Evolutionary conservation across 805 yeast species (phyloP), one percentile per base, ranked within the genome.

Genomic region (Hanseniaspora pseudoguilliermondii): DNA sequence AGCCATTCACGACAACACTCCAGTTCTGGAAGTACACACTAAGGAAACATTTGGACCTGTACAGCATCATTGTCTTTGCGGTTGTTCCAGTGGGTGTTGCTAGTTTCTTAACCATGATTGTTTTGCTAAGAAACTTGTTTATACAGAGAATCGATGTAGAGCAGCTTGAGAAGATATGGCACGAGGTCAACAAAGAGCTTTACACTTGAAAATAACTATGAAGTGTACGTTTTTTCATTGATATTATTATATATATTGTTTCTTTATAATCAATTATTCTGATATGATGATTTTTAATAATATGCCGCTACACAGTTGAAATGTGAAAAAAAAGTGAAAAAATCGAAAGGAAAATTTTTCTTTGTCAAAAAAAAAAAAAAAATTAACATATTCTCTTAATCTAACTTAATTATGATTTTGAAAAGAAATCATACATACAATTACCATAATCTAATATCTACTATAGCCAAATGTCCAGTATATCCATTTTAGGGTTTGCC

Each of bases 1-100:
- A 68, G 57, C 76, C 80, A 11, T 58, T 57, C 18, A 59, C 58
- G 1, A 55, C 55, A 11, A 49, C 58, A 8, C 36, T 55, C 4
- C 58, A 58, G 32, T 59, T 55, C 11, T 60, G 63, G 56, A 62
- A 60, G 46, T 64, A 65, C 46, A 59, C 65, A 15, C 62, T 60
- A 38, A 66, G 64, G 42, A 75, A 96, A 55, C 83, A 89, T 38
- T 86, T 90, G 58, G 95, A 91, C 66, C 74, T 90, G 55, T 87
- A 88, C 67, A 86, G 85, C 61, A 86, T 93, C 50, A 88, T 86
- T 0, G 97, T 91, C 1, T 91, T 87, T 71, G 97, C 97, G 2
- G 98, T 91, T 42, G 96, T 91, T n/a, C 98, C 98, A 0, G 88
- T 91, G 18, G 97, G 98, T 0, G 64, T 91, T 58, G 97, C 97